Percentiles rank a stretch among this genome's conserved stretches.
phyloP scores from a whole-genome alignment of 73 alveolate species.

The Paramecium sexaurelia region DNA sequence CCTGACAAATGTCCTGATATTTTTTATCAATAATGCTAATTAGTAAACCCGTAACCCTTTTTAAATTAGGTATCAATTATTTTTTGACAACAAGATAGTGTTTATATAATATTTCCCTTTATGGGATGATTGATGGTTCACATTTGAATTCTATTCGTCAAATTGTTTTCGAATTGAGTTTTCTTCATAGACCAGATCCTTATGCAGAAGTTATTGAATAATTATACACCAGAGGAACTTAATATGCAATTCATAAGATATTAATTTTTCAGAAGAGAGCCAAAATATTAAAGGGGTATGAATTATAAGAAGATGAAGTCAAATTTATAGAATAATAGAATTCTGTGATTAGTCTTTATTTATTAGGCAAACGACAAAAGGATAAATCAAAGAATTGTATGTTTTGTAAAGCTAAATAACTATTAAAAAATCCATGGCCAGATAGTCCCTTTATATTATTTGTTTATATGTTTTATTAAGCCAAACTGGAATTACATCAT shows the following conservation, averaged over 20 bases:
- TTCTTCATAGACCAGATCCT: conserved; percentile 13
- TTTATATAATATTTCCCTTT: background rate
- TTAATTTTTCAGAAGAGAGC: background rate
- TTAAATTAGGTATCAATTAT: background rate
- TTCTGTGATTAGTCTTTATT: background rate
- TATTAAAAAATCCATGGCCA: conserved; percentile 5
- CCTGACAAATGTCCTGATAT: conserved; percentile 1
- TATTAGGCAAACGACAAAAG: background rate
- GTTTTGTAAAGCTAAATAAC: background rate
- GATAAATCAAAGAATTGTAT: background rate
- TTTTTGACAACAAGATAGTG: background rate
- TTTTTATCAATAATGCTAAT: background rate
- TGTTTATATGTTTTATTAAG: background rate
- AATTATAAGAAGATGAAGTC: background rate
- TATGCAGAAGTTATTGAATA: background rate
- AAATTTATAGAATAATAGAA: background rate
- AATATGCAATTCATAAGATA: background rate
- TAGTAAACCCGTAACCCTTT: background rate
- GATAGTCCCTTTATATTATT: background rate
- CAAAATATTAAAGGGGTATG: background rate
- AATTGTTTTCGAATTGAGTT: conserved; percentile 2
- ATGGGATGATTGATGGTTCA: background rate
- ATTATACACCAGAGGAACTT: background rate
- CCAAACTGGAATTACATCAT: conserved; percentile 2
- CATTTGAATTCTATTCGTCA: background rate